Conservation (phyloP, 129 eudicot genomes). For the Solidago caesia region DNA sequence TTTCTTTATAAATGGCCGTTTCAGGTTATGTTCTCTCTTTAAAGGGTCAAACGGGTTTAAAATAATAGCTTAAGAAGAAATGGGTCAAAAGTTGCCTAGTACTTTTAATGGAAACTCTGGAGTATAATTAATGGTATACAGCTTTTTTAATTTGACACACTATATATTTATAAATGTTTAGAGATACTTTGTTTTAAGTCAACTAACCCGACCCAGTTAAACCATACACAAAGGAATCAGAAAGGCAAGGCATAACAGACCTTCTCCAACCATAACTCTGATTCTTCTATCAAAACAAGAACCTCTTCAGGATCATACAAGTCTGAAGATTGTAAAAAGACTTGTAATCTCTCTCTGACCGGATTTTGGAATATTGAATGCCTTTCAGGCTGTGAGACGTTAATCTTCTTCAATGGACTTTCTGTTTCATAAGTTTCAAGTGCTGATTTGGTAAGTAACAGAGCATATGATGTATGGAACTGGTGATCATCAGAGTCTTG, state of each 20-base stretch:
- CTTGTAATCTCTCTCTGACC: conserved; percentile 83
- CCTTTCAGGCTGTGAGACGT: conserved; percentile 34
- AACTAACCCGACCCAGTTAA: no score
- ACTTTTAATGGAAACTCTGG: no score
- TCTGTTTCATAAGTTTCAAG: conserved; percentile 54
- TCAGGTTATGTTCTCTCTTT: conserved; percentile 1
- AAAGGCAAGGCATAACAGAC: conserved; percentile 32
- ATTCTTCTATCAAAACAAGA: conserved; percentile 79
- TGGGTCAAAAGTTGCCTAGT: neutral
- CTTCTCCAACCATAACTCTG: conserved; percentile 98
- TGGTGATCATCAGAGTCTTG: conserved; percentile 83
- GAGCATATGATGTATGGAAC: conserved; percentile 86
- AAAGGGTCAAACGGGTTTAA: neutral
- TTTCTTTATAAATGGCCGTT: neutral
- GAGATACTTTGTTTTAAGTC: no score
- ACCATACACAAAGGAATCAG: neutral
- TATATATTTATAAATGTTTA: no score
- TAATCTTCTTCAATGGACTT: conserved; percentile 26
- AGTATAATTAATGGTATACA: no score
- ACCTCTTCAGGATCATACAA: conserved; percentile 90
- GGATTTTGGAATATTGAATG: conserved; percentile 60
- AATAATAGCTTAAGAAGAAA: neutral
- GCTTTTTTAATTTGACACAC: no score
- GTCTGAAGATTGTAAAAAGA: conserved; percentile 88
- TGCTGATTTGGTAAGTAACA: conserved; percentile 84